Evolutionary conservation across 371 early-diverging fungal species (phyloP).

Genomic region (Basidiobolus heterosporus): DNA sequence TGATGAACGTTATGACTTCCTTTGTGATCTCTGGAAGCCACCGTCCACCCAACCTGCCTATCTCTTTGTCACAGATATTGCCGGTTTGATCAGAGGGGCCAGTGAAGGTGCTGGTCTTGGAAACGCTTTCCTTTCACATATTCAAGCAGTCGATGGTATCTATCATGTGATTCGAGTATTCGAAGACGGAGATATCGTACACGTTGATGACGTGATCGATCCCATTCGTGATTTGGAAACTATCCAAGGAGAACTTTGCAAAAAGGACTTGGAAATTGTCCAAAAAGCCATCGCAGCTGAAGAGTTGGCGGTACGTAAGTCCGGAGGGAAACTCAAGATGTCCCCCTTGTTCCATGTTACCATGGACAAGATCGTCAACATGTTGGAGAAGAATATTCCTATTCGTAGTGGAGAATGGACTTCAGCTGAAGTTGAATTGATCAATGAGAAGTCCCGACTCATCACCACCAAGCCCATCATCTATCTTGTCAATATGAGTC

Average conservation of each 20-base stretch:
- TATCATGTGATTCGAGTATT: slow-evolving; percentile 80
- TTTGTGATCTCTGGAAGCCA: slow-evolving; percentile 51
- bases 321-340: slow-evolving; percentile 37
- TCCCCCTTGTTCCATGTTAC: not conserved
- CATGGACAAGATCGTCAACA: not conserved
- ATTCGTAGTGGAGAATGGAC: slow-evolving; percentile 17
- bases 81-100: slow-evolving; percentile 86
- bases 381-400: slow-evolving; percentile 10
- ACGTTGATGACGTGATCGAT: slow-evolving; percentile 77
- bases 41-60: slow-evolving; percentile 37
- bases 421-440: slow-evolving; percentile 36
- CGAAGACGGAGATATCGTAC: slow-evolving; percentile 71
- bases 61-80: slow-evolving; percentile 84
- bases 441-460: slow-evolving; percentile 57
- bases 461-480: slow-evolving; percentile 88
- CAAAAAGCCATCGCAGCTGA: slow-evolving; percentile 20
- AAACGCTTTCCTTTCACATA: slow-evolving; percentile 82
- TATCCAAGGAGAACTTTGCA: slow-evolving; percentile 75
- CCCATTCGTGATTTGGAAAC: slow-evolving; percentile 79
- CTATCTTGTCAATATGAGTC: slow-evolving; percentile 74
- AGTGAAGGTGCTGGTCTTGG: slow-evolving; percentile 69
- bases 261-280: slow-evolving; percentile 70
- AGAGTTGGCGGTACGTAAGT: slow-evolving; percentile 35
- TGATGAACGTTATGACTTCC: slow-evolving; percentile 61
- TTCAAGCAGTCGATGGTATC: slow-evolving; percentile 82